Conservation (phyloP, 78 protist genomes). For the Dictyostelium firmibasis region DNA sequence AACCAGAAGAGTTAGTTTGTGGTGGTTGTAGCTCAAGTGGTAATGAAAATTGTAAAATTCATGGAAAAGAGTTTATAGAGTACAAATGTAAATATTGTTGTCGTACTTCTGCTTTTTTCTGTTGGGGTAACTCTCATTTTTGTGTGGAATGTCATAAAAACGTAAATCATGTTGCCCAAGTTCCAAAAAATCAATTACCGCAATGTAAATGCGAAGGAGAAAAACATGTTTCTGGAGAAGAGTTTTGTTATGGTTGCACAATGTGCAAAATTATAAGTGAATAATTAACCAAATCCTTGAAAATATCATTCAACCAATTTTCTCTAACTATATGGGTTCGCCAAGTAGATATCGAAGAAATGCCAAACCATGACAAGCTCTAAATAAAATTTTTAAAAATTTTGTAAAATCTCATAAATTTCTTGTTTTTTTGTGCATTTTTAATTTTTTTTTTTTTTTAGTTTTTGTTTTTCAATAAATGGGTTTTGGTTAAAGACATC, state of each 20-base stretch:
- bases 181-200: slow-evolving; percentile 35
- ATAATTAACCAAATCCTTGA: too few species aligned
- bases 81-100: slow-evolving; percentile 83
- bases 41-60: slow-evolving; percentile 39
- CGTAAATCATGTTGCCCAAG: slow-evolving; percentile 23
- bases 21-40: slow-evolving; percentile 79
- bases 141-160: slow-evolving; percentile 70
- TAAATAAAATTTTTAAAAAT: too few species aligned
- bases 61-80: slow-evolving; percentile 77
- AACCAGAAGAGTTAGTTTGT: slow-evolving; percentile 85
- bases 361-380: too few species aligned
- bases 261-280: slow-evolving; percentile 40
- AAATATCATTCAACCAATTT: too few species aligned
- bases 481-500: too few species aligned
- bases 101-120: slow-evolving; percentile 47
- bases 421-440: too few species aligned
- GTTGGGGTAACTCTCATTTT: slow-evolving; percentile 81
- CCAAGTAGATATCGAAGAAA: too few species aligned
- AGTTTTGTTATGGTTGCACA: slow-evolving; percentile 75
- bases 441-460: too few species aligned
- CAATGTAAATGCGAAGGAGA: slow-evolving; percentile 42
- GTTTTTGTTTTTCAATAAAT: too few species aligned
- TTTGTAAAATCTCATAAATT: too few species aligned
- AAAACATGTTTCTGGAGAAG: slow-evolving; percentile 75
- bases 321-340: too few species aligned